phyloP scores from a whole-genome alignment of 192 early-diverging fungal species.

The Coemansia sp. region DNA sequence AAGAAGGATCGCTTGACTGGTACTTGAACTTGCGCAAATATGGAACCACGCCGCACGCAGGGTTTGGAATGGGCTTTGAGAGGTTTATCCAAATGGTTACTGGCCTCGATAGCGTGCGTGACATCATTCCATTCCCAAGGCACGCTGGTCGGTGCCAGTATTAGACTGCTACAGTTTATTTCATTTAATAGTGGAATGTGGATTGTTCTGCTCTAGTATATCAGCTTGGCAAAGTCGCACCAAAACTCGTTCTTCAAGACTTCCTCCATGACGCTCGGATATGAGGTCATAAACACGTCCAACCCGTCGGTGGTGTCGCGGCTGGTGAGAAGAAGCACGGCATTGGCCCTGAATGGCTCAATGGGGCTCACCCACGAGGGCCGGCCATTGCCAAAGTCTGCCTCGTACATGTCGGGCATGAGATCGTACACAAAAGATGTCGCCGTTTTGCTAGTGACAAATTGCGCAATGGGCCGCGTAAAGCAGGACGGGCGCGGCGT shows the following conservation, averaged over 20 bases:
- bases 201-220: slow-evolving; percentile 27
- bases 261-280: slow-evolving; percentile 42
- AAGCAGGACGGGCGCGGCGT: slow-evolving; percentile 31
- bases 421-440: slow-evolving; percentile 44
- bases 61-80: slow-evolving; percentile 92
- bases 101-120: slow-evolving; percentile 79
- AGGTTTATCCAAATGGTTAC: slow-evolving; percentile 77
- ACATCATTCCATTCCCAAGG: slow-evolving; percentile 68
- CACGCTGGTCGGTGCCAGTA: slow-evolving; percentile 61
- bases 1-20: slow-evolving; percentile 77
- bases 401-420: slow-evolving; percentile 49
- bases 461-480: slow-evolving; percentile 34
- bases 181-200: background rate
- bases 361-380: slow-evolving; percentile 52
- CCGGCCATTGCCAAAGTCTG: slow-evolving; percentile 40
- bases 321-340: slow-evolving; percentile 31
- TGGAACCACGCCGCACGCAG: slow-evolving; percentile 86
- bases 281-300: slow-evolving; percentile 49
- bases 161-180: slow-evolving; percentile 15
- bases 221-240: slow-evolving; percentile 27
- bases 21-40: slow-evolving; percentile 82
- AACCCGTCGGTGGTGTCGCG: slow-evolving; percentile 33
- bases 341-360: slow-evolving; percentile 46
- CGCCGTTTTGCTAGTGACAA: slow-evolving; percentile 19
- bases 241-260: slow-evolving; percentile 47